Evolutionary conservation across 2,329 filamentous ascomycete species (phyloP).

Genomic region (Aspergillus eucalypticola): DNA sequence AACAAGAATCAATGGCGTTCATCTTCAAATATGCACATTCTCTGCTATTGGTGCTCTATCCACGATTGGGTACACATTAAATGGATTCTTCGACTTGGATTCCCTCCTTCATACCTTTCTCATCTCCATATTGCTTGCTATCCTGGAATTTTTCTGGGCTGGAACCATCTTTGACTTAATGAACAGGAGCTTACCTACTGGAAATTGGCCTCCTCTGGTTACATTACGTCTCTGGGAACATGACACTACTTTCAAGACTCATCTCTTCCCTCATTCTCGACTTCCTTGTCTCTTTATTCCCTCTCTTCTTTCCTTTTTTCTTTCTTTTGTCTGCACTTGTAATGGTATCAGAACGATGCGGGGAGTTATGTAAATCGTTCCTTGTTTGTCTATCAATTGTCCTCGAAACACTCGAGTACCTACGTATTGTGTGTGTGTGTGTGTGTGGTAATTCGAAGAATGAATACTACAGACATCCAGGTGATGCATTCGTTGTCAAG

Average conservation of each 20-base stretch:
- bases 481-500: background rate
- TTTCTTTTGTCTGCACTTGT: constrained; percentile 7
- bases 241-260: background rate
- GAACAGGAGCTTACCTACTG: background rate
- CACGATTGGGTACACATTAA: background rate
- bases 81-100: background rate
- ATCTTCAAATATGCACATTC: background rate
- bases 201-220: background rate
- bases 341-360: constrained; percentile 9
- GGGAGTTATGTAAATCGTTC: background rate
- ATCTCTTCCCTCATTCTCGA: too few relatives aligned
- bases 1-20: background rate
- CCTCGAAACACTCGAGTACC: background rate
- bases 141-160: constrained; percentile 7
- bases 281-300: background rate
- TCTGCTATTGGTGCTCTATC: background rate
- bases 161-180: constrained; percentile 3
- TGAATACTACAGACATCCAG: background rate
- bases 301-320: background rate
- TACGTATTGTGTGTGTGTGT: background rate
- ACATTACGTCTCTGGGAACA: background rate
- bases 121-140: background rate
- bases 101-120: background rate
- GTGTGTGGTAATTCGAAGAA: background rate
- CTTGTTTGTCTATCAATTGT: background rate